Conservation (phyloP, 768 basidiomycete genomes). For the Mycena crocata region DNA sequence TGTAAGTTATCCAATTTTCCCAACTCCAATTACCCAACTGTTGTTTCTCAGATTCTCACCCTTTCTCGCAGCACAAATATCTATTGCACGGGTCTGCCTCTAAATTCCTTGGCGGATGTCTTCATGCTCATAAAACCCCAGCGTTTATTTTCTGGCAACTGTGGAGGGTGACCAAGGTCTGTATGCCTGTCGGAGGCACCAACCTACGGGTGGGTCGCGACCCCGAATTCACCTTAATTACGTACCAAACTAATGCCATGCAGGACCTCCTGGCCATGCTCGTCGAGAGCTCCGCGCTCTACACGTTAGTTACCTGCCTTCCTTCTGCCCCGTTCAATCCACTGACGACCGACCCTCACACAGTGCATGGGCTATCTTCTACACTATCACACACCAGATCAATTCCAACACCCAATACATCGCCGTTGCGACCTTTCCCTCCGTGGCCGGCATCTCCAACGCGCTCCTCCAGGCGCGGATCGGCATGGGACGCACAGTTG, state of each 20-base stretch:
- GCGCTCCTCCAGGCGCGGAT: slow-evolving; percentile 25
- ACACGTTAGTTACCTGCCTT: slow-evolving; percentile 8
- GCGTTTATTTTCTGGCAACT: slow-evolving; percentile 22
- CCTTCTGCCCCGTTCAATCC: background rate
- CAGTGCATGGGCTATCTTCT: slow-evolving; percentile 15
- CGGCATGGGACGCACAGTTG: slow-evolving; percentile 8
- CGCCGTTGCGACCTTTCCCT: slow-evolving; percentile 5
- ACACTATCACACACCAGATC: slow-evolving; percentile 19
- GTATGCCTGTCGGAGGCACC: background rate
- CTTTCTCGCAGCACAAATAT: background rate
- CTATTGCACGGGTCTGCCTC: slow-evolving; percentile 21
- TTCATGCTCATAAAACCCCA: background rate
- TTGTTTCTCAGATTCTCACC: background rate
- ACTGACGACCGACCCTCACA: background rate
- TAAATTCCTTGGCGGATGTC: background rate
- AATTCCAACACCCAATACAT: slow-evolving; percentile 22
- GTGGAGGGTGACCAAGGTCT: slow-evolving; percentile 7
- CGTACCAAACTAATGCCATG: background rate
- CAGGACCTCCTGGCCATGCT: slow-evolving; percentile 11
- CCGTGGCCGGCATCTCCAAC: slow-evolving; percentile 18
- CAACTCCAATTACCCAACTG: too few relatives aligned
- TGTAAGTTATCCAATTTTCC: background rate
- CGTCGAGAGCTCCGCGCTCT: slow-evolving; percentile 16
- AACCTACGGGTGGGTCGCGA: background rate
- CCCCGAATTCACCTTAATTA: background rate